Conservation (phyloP, 1,139 yeast species). For the Chernovozyma aurita region DNA sequence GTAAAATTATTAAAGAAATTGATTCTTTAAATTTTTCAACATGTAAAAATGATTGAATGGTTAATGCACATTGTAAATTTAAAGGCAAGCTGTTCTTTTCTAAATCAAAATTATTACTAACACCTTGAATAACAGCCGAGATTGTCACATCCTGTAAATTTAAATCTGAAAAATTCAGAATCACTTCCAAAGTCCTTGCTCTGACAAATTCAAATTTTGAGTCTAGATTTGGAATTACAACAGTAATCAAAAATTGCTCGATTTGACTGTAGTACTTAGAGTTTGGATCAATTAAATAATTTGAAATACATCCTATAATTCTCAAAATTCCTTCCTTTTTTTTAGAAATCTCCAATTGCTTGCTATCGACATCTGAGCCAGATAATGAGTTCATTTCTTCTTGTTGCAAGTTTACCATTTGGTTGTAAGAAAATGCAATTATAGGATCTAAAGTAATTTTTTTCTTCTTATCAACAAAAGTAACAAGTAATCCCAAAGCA, state of each 20-base stretch:
- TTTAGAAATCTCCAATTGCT: slow-evolving; percentile 56
- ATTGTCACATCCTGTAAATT: slow-evolving; percentile 48
- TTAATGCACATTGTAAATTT: slow-evolving; percentile 78
- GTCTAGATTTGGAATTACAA: slow-evolving; percentile 69
- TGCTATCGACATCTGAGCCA: slow-evolving; percentile 15
- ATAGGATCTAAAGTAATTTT: slow-evolving; percentile 60
- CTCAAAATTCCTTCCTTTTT: slow-evolving; percentile 79
- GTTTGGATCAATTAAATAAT: slow-evolving; percentile 47
- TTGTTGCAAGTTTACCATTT: slow-evolving; percentile 37
- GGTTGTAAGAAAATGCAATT: slow-evolving; percentile 59
- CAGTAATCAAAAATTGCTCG: slow-evolving; percentile 61
- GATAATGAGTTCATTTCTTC: slow-evolving; percentile 2
- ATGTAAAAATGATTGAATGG: slow-evolving; percentile 73
- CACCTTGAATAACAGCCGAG: slow-evolving; percentile 59
- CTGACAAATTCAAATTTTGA: slow-evolving; percentile 69
- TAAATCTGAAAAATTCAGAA: slow-evolving; percentile 65
- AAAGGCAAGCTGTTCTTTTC: slow-evolving; percentile 61
- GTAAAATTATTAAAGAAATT: slow-evolving; percentile 64
- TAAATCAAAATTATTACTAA: slow-evolving; percentile 52
- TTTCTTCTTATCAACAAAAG: slow-evolving; percentile 64
- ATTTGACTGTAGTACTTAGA: slow-evolving; percentile 63
- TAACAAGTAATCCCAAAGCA: slow-evolving; percentile 56
- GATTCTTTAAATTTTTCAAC: slow-evolving; percentile 65
- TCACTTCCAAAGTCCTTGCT: slow-evolving; percentile 80
- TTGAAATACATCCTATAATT: slow-evolving; percentile 70